Evolutionary conservation across 192 early-diverging fungal species (phyloP).

Genomic region (Entophlyctis helioformis): DNA sequence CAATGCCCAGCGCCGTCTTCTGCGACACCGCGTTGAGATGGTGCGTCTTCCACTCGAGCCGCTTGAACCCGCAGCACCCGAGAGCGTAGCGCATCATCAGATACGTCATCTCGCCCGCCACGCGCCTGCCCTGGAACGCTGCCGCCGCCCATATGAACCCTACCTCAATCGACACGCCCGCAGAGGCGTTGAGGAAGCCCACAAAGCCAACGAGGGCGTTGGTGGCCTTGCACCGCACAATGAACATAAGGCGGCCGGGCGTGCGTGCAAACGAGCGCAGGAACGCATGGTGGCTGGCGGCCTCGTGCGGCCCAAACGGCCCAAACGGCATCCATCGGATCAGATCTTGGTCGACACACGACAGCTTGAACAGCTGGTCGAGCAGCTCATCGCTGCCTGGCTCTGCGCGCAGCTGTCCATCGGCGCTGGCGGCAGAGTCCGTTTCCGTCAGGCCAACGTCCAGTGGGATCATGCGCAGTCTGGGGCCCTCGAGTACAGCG

Average conservation of each 20-base stretch:
- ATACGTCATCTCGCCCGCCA: neutral
- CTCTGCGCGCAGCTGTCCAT: too few species aligned
- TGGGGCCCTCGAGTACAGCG: too few species aligned
- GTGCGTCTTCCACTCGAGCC: conserved; percentile 14
- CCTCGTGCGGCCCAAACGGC: neutral
- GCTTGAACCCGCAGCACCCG: conserved; percentile 1
- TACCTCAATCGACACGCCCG: neutral
- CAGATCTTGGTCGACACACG: neutral
- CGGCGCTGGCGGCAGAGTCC: too few species aligned
- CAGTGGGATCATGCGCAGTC: too few species aligned
- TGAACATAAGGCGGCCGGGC: neutral
- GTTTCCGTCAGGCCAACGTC: too few species aligned
- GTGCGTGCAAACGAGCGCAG: neutral
- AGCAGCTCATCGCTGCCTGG: too few species aligned
- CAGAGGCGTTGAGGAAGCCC: neutral
- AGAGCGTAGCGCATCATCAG: conserved; percentile 1
- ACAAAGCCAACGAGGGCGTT: neutral
- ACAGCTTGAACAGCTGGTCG: neutral
- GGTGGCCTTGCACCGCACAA: neutral
- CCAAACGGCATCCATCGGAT: neutral
- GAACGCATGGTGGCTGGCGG: neutral
- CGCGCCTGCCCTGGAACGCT: neutral
- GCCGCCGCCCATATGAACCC: neutral
- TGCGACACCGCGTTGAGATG: conserved; percentile 6
- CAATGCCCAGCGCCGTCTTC: conserved; percentile 3